Evolutionary conservation across 2,329 filamentous ascomycete species (phyloP).

Genomic region (Fusarium liriodendri): DNA sequence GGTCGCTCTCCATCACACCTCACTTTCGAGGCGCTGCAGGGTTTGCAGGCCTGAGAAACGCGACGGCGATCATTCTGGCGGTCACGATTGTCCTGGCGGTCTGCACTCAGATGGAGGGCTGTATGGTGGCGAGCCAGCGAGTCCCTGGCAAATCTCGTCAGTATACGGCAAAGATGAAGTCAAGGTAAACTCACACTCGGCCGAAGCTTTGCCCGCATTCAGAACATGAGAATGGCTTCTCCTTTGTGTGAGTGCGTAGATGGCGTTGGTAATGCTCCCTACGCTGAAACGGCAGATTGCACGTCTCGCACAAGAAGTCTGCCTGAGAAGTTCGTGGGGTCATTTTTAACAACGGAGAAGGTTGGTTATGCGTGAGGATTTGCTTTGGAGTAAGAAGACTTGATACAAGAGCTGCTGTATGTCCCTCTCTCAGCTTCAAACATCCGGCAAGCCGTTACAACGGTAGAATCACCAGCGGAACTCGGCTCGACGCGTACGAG

Average conservation of each 20-base stretch:
- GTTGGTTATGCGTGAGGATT: background rate
- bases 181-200: background rate
- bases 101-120: background rate
- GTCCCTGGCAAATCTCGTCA: background rate
- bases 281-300: conserved; percentile 5
- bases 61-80: background rate
- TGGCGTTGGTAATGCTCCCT: conserved; percentile 9
- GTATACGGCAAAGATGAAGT: background rate
- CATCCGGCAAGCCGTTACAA: background rate
- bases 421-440: background rate
- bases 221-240: conserved; percentile 8
- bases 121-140: conserved; percentile 12
- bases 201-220: conserved; percentile 15
- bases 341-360: background rate
- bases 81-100: background rate
- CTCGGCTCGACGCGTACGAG: background rate
- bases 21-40: background rate
- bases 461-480: background rate
- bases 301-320: conserved; percentile 9
- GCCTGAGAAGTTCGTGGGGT: background rate
- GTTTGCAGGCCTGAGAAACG: conserved; percentile 8
- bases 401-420: background rate
- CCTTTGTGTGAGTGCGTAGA: conserved; percentile 10
- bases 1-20: background rate
- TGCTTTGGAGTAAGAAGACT: background rate